Percentiles rank a stretch among this genome's conserved stretches.
These are phyloP conservation scores for Inonotus obliquus DNA, from an alignment of 1,284 basidiomycete genomes.

Conservation along the genomic window DNA sequence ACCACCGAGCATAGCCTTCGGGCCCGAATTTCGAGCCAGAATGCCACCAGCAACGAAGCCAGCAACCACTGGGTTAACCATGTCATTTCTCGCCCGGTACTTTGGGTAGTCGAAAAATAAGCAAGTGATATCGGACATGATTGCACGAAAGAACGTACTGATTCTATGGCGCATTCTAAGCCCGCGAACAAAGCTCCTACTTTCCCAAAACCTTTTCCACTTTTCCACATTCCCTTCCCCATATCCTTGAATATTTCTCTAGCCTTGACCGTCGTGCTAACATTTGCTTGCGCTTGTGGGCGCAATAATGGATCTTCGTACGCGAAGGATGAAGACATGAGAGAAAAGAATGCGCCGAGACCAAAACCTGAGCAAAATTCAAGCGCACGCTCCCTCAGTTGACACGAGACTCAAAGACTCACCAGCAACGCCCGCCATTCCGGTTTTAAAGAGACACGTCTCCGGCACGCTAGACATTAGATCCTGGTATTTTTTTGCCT, in stretches of 20 bases:
- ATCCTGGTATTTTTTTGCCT: conserved; percentile 73
- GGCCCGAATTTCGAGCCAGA: conserved; percentile 81
- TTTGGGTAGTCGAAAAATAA: conserved; percentile 29
- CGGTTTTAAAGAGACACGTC: conserved; percentile 80
- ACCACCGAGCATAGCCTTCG: conserved; percentile 77
- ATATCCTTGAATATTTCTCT: conserved; percentile 90
- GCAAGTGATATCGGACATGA: conserved; percentile 1
- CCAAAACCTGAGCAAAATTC: conserved; percentile 64
- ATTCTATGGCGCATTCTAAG: conserved; percentile 94
- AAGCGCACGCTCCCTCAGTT: conserved; percentile 6
- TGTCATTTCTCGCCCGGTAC: conserved; percentile 96
- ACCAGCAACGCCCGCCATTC: conserved; percentile 78
- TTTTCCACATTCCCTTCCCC: conserved; percentile 88
- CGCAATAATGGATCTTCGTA: conserved; percentile 92
- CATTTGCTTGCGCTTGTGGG: conserved; percentile 51
- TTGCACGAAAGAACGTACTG: conserved; percentile 53
- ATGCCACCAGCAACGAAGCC: conserved; percentile 77
- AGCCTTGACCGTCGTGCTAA: conserved; percentile 74
- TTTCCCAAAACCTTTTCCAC: conserved; percentile 91
- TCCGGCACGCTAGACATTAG: conserved; percentile 72
- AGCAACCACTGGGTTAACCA: conserved; percentile 74
- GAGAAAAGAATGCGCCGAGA: conserved; percentile 91
- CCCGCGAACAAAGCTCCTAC: conserved; percentile 93
- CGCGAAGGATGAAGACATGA: conserved; percentile 93
- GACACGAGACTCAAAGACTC: conserved; percentile 28